Base-by-base conservation (phyloP, 2,329 filamentous ascomycete species). In the Penicillium sp. region DNA sequence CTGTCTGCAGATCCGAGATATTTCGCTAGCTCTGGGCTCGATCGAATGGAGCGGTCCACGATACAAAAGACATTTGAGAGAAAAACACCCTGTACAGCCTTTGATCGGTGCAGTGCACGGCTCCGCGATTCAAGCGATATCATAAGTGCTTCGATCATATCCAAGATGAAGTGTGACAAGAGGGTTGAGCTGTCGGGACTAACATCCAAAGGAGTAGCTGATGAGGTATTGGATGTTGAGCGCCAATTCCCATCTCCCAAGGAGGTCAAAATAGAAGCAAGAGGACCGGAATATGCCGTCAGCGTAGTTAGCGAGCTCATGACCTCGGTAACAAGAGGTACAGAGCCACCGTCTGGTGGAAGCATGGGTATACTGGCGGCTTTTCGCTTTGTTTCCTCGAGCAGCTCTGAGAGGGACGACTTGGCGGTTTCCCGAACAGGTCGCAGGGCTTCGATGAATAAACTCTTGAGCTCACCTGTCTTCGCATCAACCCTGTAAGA, bases 391-490 rank as follows among this genome's bases (percentile, higher is more conserved):
- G 90, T 92, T 68, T 97, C 93, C 31, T 95, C 92, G 2, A 98
- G 81, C 23, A 99, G 82, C 70, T 94, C 92, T 9, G 87, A 85
- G 17, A 99, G 83, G 0, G 94, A 97, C 1, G 86, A 84, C 75
- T 97, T 97, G 45, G 92, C 94, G 0, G 94, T 98, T 74, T 97
- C 94, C 21, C 93, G 88, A 11, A 98, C 87, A 0, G 95, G 95
- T 70, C 95, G 93, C 15, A 98, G 81, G 8, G 92, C 91, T 58
- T 96, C 92, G 5, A 91, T 89, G 56, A 99, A 86, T 6, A 92
- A 86, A 31, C 86, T 83, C 74, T 97, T 97, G 61, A 97, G 84
- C 71, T 97, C 92, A 2, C 92, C 92, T 0, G 93, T 96, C 64
- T 90, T 88, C 5, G 86, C 85, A 66, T 97, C 94, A 4, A 99